Base-by-base conservation (phyloP, 139 green algal species). In the Chlamydomonas sp. region DNA sequence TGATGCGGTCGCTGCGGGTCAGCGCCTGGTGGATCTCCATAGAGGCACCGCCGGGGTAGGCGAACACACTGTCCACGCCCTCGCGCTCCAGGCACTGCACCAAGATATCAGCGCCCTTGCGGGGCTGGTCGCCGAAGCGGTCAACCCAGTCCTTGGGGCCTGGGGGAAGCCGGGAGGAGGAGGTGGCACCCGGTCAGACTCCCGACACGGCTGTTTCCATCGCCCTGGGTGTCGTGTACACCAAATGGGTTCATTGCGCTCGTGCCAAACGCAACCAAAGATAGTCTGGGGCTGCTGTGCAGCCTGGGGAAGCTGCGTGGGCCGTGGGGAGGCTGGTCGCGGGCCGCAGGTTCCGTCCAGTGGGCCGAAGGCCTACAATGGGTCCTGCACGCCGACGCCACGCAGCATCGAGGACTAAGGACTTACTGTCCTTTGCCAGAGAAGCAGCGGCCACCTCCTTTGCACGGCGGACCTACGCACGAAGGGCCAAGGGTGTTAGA, bases 21-120 rank as follows among this genome's bases (percentile, higher is more conserved):
- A 99, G 94, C 0, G 98, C 97, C 95, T 99, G 98, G 90, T 99
- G 98, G 88, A 99, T 99, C 90, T 99, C 98, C 98, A 99, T 99
- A 8, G 96, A 99, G 3, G 97, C 97, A 20, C 98, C 98, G n/a
- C 98, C 96, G 68, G 94, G 96, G 96, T 94, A 94, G 2, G 92
- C 92, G 89, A 94, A 94, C 84, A 94, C 89, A 49, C 72, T 74
- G 61, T 96, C 80, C 58, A 98, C 96, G 61, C 96, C 98, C 93
- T 99, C 97, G 12, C 98, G 90, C 90, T 99, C 98, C 87, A 99
- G 92, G 5, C 91, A 90, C 90, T 99, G 97, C 66, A 99, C 97
- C 76, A 99, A 95, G 85, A 99, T 98, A 92, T 99, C 98, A 74
- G 92, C 96, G 18, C 98, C 98, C 92, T 99, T 99, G 80, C 98